Base-by-base conservation (phyloP, 345 rosid genomes). In the Eucalyptus marginata region DNA sequence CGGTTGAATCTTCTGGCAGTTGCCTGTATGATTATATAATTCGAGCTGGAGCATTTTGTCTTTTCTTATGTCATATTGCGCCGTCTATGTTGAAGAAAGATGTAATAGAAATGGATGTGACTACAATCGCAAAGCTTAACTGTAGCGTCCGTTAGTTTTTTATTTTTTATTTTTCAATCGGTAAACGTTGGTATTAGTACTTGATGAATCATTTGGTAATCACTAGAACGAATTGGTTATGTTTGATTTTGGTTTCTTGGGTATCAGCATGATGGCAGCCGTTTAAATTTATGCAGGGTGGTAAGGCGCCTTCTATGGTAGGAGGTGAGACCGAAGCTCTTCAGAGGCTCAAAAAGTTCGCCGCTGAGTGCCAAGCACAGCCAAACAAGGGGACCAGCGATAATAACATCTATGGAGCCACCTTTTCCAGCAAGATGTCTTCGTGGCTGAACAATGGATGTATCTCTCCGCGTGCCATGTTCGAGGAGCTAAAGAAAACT, bases 281-380 rank as follows among this genome's bases (percentile, higher is more conserved):
- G 4, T 88, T 51, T 88, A 49, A 33, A 68, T 87, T 44, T 68
- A 22, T 40, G 17, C 51, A 98, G 99, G 97, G 93, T 51, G 98
- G 97, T 83, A 96, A 94, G 91, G 92, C 94, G 76, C 90, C 92
- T 86, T 92, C 97, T 29, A 94, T 97, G 98, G 93, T 94, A 89
- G 99, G 99, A 87, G 99, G 99, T 64, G 99, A 98, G 96, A 94
- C 96, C 80, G 99, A 97, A 92, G 99, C 98, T 86, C 89, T 96
- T 88, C 94, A 92, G 80, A 96, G 94, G 95, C 92, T 98, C 86
- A 93, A 95, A 90, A 97, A 93, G 88, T 96, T 96, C 88, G 96
- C 97, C 14, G 96, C 95, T 4, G 98, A 97, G 88, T 96, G 97
- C 92, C 95, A 92, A 91, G 95, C 98, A 88, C 98, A 95, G 90